Evolutionary conservation across 805 yeast species (phyloP), one percentile per base, ranked within the genome.

Genomic region (Saccharomycopsis amapae): DNA sequence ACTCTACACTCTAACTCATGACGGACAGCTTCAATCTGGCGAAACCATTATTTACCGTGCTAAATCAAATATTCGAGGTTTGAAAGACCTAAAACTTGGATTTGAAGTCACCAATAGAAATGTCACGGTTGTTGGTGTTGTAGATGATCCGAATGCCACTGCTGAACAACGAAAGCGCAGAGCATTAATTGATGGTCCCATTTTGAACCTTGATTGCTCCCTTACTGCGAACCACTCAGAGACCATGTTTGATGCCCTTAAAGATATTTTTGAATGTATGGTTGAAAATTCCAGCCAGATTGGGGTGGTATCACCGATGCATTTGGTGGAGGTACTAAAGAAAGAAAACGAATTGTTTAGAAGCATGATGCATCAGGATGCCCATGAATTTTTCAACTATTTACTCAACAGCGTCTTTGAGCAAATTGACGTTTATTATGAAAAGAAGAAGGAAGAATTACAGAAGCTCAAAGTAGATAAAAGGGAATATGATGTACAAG

Each of bases 321-420:
- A 76, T 54, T 73, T 93, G 40, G 76, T 93, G 37, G 81, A 78
- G 38, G 81, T 81, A 44, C 67, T 90, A 45, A 90, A 87, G 61
- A 75, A 75, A 46, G 89, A 85, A 53, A 93, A 90, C 60, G 85
- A 80, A 55, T 67, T 90, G 56, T 93, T 93, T 62, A 71, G 95
- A 51, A 81, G 87, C 47, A 79, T 85, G 36, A 89, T 88, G 96
- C 98, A 93, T 61, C 98, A 93, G 60, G 98, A 93, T 68, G 97
- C 97, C 4, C 98, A 93, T 63, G 98, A 93, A 64, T 93, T 93
- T 62, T 72, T 89, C 59, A 90, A 89, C 61, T 89, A 85, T 58
- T 61, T 89, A 54, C 68, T 93, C 44, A 93, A 93, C 62, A 88
- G 85, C 52, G 71, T 83, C 55, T 26, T 44, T 63, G 64, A 70